Conservation (phyloP, 805 yeast species). For the Yamadazyma nakazawae region DNA sequence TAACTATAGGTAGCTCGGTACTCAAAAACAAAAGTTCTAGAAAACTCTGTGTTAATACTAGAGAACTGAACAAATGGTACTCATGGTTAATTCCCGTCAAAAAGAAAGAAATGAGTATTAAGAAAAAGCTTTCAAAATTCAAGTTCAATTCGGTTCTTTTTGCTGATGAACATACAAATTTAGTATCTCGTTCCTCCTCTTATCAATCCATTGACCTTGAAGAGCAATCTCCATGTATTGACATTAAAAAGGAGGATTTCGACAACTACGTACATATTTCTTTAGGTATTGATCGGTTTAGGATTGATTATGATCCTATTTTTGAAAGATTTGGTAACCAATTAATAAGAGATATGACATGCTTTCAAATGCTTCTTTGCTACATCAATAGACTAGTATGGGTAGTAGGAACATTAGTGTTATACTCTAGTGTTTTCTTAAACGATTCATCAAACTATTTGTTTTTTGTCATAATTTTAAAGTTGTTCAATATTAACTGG, state of each 20-base stretch:
- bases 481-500: slow-evolving; percentile 22
- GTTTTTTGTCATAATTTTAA: slow-evolving; percentile 10
- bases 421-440: slow-evolving; percentile 11
- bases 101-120: slow-evolving; percentile 4
- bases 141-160: not conserved
- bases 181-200: slow-evolving; percentile 5
- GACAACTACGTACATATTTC: slow-evolving; percentile 21
- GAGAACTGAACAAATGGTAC: not conserved
- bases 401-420: slow-evolving; percentile 15
- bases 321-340: slow-evolving; percentile 20
- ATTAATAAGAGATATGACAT: slow-evolving; percentile 16
- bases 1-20: not conserved
- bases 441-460: slow-evolving; percentile 5
- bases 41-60: slow-evolving; percentile 2
- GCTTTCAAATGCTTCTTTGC: slow-evolving; percentile 10
- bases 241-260: slow-evolving; percentile 9
- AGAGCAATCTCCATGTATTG: not conserved
- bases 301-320: slow-evolving; percentile 22
- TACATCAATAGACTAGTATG: slow-evolving; percentile 18
- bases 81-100: slow-evolving; percentile 12
- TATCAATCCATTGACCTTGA: slow-evolving; percentile 17
- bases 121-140: slow-evolving; percentile 10
- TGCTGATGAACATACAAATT: not conserved
- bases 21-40: not conserved
- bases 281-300: slow-evolving; percentile 19